Percentiles rank a stretch among this genome's conserved stretches.
Conservation (phyloP, 257 asterid species). For the Nicotiana tabacum region DNA sequence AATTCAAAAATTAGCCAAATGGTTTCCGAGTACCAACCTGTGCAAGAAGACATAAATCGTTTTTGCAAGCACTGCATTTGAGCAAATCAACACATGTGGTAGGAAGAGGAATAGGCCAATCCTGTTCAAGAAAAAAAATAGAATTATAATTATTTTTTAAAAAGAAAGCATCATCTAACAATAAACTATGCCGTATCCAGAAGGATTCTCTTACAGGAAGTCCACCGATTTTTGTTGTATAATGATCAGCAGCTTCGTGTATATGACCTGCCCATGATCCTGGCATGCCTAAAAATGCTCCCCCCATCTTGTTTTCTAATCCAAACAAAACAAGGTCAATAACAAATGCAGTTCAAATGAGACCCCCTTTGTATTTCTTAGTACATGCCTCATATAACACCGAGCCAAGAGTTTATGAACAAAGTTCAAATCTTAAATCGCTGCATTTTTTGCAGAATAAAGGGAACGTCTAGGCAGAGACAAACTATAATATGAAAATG, state of each 20-base stretch:
- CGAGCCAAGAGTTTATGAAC: background rate
- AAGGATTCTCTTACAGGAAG: constrained; percentile 49
- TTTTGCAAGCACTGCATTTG: constrained; percentile 49
- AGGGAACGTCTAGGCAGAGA: background rate
- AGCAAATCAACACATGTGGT: constrained; percentile 39
- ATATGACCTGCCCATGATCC: constrained; percentile 85
- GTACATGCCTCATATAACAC: background rate
- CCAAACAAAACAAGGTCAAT: background rate
- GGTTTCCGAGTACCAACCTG: constrained; percentile 46
- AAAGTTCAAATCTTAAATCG: background rate
- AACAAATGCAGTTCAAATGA: background rate
- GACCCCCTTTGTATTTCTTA: background rate
- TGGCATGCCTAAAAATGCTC: constrained; percentile 74
- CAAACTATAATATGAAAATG: background rate
- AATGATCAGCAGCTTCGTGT: constrained; percentile 76
- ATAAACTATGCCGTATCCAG: background rate
- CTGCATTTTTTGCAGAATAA: background rate
- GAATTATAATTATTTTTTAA: background rate
- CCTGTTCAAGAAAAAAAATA: constrained; percentile 32
- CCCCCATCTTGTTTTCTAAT: constrained; percentile 41
- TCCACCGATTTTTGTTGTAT: constrained; percentile 88
- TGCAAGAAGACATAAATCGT: constrained; percentile 56
- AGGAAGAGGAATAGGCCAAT: constrained; percentile 58
- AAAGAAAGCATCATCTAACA: background rate
- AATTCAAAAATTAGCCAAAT: background rate